Evolutionary conservation across 2,329 filamentous ascomycete species (phyloP).

Genomic region (Curvularia verruculosa): DNA sequence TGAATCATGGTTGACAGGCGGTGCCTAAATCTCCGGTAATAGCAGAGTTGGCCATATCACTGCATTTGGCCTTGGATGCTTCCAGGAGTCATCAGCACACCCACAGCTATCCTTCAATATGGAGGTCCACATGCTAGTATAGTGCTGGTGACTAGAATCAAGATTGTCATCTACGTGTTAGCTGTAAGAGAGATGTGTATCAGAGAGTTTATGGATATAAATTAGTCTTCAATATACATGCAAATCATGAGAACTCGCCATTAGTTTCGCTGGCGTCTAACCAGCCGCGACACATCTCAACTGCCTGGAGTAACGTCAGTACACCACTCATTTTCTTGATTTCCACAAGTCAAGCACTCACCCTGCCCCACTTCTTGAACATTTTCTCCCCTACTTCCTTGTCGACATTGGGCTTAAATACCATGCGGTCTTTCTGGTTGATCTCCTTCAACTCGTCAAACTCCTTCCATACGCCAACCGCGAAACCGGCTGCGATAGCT

Average conservation of each 20-base stretch:
- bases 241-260: constrained; percentile 38
- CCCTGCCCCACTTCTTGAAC: constrained; percentile 73
- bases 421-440: constrained; percentile 70
- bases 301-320: constrained; percentile 55
- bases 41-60: not conserved
- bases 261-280: constrained; percentile 53
- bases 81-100: not conserved
- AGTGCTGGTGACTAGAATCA: not conserved
- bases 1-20: constrained; percentile 2
- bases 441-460: constrained; percentile 76
- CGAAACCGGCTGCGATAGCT: constrained; percentile 87
- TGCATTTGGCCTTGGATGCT: not conserved
- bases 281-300: constrained; percentile 81
- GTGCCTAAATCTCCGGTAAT: not conserved
- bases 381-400: constrained; percentile 64
- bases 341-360: constrained; percentile 5
- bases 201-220: constrained; percentile 32
- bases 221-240: constrained; percentile 30
- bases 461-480: constrained; percentile 76
- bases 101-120: not conserved
- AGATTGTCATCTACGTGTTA: constrained; percentile 3
- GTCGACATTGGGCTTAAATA: constrained; percentile 71
- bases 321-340: not conserved
- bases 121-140: not conserved
- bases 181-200: constrained; percentile 17